phyloP scores from a whole-genome alignment of 1,139 yeast species.

The Yamadazyma diospyri region DNA sequence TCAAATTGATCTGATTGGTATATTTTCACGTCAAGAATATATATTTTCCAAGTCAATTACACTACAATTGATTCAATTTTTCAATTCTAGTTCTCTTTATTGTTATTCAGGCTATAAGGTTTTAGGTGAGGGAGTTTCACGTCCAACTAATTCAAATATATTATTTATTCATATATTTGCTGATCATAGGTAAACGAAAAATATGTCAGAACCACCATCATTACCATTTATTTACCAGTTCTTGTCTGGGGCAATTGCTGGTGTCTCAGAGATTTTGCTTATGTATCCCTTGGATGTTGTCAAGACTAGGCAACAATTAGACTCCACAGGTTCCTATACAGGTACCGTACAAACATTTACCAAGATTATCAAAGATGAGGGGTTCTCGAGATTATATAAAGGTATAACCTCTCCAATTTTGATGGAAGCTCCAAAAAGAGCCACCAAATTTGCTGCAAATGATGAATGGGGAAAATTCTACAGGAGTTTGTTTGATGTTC shows the following conservation, averaged over 20 bases:
- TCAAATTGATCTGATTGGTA: too few relatives aligned
- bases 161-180: too few relatives aligned
- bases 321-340: slow-evolving; percentile 61
- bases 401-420: slow-evolving; percentile 95
- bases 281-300: slow-evolving; percentile 99
- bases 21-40: too few relatives aligned
- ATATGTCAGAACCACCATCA: slow-evolving; percentile 23
- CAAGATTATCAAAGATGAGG: slow-evolving; percentile 85
- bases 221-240: slow-evolving; percentile 91
- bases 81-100: too few relatives aligned
- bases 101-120: too few relatives aligned
- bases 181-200: too few relatives aligned
- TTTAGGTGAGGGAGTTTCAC: too few relatives aligned
- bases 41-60: too few relatives aligned
- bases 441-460: slow-evolving; percentile 96
- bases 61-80: too few relatives aligned
- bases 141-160: too few relatives aligned
- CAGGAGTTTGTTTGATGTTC: slow-evolving; percentile 65
- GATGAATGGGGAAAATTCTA: slow-evolving; percentile 95
- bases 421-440: slow-evolving; percentile 99
- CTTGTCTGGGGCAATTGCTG: slow-evolving; percentile 94
- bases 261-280: slow-evolving; percentile 92
- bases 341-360: slow-evolving; percentile 83
- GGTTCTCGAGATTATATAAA: slow-evolving; percentile 76
- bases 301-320: slow-evolving; percentile 94